Percentiles rank a stretch among this genome's conserved stretches.
These are phyloP conservation scores for Coemansia sp. DNA, from an alignment of 192 early-diverging fungal species.

Conservation along the genomic window DNA sequence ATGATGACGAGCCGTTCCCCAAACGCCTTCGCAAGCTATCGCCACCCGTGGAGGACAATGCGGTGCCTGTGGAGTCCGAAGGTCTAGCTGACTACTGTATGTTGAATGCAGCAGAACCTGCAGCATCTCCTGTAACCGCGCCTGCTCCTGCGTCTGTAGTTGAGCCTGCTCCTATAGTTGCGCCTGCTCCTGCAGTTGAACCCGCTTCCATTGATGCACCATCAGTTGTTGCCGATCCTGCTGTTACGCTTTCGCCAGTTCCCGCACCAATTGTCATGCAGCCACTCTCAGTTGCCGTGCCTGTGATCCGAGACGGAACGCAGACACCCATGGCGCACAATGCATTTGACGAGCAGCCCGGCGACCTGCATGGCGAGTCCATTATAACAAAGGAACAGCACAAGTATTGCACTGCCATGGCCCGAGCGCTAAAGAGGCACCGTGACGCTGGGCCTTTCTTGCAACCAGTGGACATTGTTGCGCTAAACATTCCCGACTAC, in stretches of 20 bases:
- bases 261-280: neutral
- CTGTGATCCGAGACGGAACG: constrained; percentile 2
- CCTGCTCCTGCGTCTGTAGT: neutral
- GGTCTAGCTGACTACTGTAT: neutral
- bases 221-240: no score
- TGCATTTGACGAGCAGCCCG: neutral
- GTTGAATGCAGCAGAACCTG: neutral
- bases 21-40: constrained; percentile 39
- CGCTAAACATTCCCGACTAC: constrained; percentile 79
- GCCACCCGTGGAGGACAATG: neutral
- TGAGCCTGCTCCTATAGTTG: neutral
- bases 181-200: neutral
- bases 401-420: constrained; percentile 74
- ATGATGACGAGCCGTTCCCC: constrained; percentile 11
- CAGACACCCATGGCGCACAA: neutral
- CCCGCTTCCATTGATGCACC: neutral
- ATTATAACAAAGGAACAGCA: constrained; percentile 77
- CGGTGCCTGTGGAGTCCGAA: neutral
- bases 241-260: neutral
- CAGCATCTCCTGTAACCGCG: neutral
- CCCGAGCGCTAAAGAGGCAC: constrained; percentile 72
- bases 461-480: constrained; percentile 72
- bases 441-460: constrained; percentile 86
- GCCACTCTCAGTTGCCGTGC: neutral
- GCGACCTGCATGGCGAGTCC: neutral